Conservation (phyloP, 2,329 filamentous ascomycete species). For the Claviceps citrina region DNA sequence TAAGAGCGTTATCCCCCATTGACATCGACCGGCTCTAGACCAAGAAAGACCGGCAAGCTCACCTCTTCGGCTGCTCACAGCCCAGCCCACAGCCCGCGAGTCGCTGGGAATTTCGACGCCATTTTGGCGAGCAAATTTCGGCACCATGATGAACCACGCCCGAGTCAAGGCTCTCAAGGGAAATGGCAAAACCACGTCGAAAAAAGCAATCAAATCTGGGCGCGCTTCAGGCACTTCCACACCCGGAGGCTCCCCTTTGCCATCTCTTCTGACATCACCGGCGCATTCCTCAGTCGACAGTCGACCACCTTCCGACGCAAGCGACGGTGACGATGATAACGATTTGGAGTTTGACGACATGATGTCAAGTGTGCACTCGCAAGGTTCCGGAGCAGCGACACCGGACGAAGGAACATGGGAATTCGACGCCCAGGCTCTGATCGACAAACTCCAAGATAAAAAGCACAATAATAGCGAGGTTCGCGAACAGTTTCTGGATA, state of each 20-base stretch:
- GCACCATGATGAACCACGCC: slow-evolving; percentile 42
- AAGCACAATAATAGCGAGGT: slow-evolving; percentile 63
- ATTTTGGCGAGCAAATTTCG: neutral
- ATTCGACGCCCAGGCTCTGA: slow-evolving; percentile 46
- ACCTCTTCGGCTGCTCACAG: neutral
- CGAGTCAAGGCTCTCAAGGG: slow-evolving; percentile 54
- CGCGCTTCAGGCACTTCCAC: slow-evolving; percentile 42
- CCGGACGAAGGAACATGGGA: slow-evolving; percentile 52
- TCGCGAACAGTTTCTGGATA: slow-evolving; percentile 35
- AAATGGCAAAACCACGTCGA: slow-evolving; percentile 56
- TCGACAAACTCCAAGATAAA: slow-evolving; percentile 55
- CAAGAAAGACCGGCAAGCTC: neutral
- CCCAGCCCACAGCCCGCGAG: too few species aligned
- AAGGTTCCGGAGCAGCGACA: slow-evolving; percentile 28
- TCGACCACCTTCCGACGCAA: slow-evolving; percentile 46
- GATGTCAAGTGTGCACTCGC: slow-evolving; percentile 27
- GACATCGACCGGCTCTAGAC: neutral
- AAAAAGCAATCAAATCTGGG: slow-evolving; percentile 47
- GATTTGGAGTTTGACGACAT: slow-evolving; percentile 26
- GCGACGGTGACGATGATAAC: slow-evolving; percentile 35
- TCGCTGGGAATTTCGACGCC: too few species aligned
- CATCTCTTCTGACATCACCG: slow-evolving; percentile 42
- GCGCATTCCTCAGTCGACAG: slow-evolving; percentile 44
- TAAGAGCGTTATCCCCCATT: neutral
- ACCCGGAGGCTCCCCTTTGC: slow-evolving; percentile 40